Evolutionary conservation across 352 stramenopile genomes (phyloP).

Genomic region (Salisapilia sapeloensis): DNA sequence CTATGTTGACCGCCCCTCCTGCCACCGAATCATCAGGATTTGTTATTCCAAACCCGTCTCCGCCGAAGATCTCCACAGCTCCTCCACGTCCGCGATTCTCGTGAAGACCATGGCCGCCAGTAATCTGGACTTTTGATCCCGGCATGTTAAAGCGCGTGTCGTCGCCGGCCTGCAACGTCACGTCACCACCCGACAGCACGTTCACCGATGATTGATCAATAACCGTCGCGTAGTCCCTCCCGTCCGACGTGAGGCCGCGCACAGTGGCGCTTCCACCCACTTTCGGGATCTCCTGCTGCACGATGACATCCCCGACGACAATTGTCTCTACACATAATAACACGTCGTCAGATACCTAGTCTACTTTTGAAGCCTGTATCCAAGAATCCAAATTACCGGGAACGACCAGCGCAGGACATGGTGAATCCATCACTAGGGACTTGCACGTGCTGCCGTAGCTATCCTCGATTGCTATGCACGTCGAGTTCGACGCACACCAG

Average conservation of each 20-base stretch:
- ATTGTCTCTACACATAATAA: slow-evolving; percentile 21
- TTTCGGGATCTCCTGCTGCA: slow-evolving; percentile 26
- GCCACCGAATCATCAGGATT: slow-evolving; percentile 60
- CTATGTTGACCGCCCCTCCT: slow-evolving; percentile 49
- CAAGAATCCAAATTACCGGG: slow-evolving; percentile 19
- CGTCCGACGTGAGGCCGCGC: slow-evolving; percentile 14
- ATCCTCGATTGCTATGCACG: slow-evolving; percentile 77
- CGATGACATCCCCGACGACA: slow-evolving; percentile 28
- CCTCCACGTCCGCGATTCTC: slow-evolving; percentile 67
- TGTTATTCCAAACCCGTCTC: slow-evolving; percentile 37
- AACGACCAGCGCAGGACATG: slow-evolving; percentile 68
- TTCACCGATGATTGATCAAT: slow-evolving; percentile 18
- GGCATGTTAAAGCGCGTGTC: slow-evolving; percentile 54
- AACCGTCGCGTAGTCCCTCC: slow-evolving; percentile 14
- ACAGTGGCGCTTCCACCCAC: slow-evolving; percentile 17
- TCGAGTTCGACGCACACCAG: slow-evolving; percentile 79
- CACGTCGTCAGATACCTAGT: slow-evolving; percentile 4
- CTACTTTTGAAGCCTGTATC: slow-evolving; percentile 1
- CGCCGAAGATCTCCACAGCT: slow-evolving; percentile 45
- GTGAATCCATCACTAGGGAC: slow-evolving; percentile 63
- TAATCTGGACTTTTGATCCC: slow-evolving; percentile 27
- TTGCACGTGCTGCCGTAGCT: slow-evolving; percentile 64
- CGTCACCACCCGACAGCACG: slow-evolving; percentile 23
- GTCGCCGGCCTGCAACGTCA: slow-evolving; percentile 42
- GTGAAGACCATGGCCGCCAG: slow-evolving; percentile 50